Percentiles rank a stretch among this genome's conserved stretches.
Conservation (phyloP, 2,329 filamentous ascomycete genomes). For the Immersiporthe knoxdaviesiana region DNA sequence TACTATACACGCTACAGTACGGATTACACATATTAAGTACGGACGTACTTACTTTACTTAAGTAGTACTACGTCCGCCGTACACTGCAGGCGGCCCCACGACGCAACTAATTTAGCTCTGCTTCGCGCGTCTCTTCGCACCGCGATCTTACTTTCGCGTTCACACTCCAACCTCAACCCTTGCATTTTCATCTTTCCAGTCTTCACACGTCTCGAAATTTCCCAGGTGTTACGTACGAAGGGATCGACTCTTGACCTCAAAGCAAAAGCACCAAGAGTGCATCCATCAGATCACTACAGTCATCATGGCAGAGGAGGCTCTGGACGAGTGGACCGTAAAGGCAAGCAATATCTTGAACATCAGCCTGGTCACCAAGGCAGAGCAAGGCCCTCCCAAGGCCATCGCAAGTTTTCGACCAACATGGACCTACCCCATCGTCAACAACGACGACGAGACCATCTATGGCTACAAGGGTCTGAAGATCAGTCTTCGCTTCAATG, state of each 20-base stretch:
- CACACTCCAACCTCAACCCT: conserved; percentile 5
- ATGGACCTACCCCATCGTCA: conserved; percentile 91
- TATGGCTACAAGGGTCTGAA: conserved; percentile 85
- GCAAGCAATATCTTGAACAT: conserved; percentile 67
- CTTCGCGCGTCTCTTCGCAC: conserved; percentile 24
- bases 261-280: not conserved
- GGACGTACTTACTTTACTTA: no score
- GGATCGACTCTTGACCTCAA: no score
- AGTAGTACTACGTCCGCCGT: no score
- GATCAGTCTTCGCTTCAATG: conserved; percentile 70
- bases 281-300: not conserved
- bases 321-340: conserved; percentile 49
- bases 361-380: conserved; percentile 57
- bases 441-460: conserved; percentile 81
- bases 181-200: conserved; percentile 5
- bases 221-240: not conserved
- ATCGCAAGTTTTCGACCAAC: conserved; percentile 76
- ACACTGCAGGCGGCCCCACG: conserved; percentile 17
- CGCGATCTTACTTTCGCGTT: conserved; percentile 17
- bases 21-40: no score
- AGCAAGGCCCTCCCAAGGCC: conserved; percentile 52
- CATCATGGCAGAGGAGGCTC: conserved; percentile 22
- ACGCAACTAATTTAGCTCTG: conserved; percentile 16
- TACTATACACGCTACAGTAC: no score
- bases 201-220: not conserved